Evolutionary conservation across 202 grass and related monocot species (phyloP).

Genomic region (Cymbopogon flexuosus): DNA sequence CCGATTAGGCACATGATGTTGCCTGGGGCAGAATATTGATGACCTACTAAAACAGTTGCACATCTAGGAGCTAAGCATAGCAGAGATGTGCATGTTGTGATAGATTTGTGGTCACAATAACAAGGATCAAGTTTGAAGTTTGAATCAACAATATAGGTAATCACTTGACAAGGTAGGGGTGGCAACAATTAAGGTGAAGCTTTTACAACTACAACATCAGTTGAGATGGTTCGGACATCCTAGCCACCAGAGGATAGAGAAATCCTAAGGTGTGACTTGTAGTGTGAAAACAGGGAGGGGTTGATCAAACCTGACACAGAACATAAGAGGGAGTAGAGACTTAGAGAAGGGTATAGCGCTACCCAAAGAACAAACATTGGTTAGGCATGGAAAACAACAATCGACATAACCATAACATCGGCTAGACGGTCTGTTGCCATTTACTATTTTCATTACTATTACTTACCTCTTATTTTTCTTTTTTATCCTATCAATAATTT

Average conservation of each 20-base stretch:
- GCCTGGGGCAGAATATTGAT: neutral
- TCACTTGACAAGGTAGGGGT: neutral
- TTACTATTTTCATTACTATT: neutral
- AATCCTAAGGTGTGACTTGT: neutral
- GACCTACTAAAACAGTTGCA: neutral
- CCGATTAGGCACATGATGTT: neutral
- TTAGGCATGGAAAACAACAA: neutral
- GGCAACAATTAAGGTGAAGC: neutral
- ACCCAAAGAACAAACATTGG: neutral
- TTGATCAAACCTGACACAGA: neutral
- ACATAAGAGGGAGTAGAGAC: neutral
- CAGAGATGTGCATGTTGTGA: neutral
- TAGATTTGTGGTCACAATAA: neutral
- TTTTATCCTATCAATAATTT: neutral
- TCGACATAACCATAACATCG: neutral
- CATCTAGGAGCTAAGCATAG: neutral
- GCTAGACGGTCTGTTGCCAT: neutral
- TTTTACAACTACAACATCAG: neutral
- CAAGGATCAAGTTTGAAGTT: neutral
- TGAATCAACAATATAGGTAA: neutral
- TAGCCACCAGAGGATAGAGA: neutral
- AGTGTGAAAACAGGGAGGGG: neutral
- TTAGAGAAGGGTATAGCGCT: neutral
- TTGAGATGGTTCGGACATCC: neutral
- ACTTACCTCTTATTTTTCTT: neutral